Evolutionary conservation across 1,284 basidiomycete species (phyloP).

Genomic region (Takashimella tepidaria): DNA sequence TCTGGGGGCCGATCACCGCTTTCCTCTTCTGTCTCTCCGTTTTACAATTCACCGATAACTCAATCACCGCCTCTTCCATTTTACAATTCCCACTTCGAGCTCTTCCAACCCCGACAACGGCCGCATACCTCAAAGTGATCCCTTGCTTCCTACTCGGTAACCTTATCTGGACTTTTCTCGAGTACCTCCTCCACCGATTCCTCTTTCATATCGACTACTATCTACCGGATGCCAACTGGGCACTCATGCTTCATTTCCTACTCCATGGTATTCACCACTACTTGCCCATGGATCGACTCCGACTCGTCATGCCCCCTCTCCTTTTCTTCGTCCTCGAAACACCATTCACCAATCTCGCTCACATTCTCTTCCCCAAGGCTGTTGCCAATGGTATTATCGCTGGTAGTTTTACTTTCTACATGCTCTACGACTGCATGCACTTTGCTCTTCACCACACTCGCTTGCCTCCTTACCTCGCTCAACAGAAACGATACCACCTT

Average conservation of each 20-base stretch:
- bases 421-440: constrained; percentile 87
- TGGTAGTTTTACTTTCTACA: constrained; percentile 85
- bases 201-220: constrained; percentile 93
- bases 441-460: constrained; percentile 87
- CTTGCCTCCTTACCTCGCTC: constrained; percentile 77
- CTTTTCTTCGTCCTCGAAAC: constrained; percentile 73
- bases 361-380: constrained; percentile 73
- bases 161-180: constrained; percentile 89
- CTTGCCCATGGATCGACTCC: constrained; percentile 89
- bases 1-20: constrained; percentile 85
- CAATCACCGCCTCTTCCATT: constrained; percentile 31
- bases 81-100: constrained; percentile 22
- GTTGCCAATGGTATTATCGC: constrained; percentile 91
- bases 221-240: constrained; percentile 76
- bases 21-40: constrained; percentile 77
- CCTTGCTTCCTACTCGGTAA: constrained; percentile 74
- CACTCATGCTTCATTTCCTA: constrained; percentile 84
- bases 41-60: constrained; percentile 65
- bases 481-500: constrained; percentile 96
- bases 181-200: constrained; percentile 95
- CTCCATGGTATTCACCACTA: constrained; percentile 98
- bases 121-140: constrained; percentile 50
- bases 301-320: constrained; percentile 94
- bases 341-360: constrained; percentile 85
- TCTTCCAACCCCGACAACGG: constrained; percentile 25